Evolutionary conservation across 768 basidiomycete genomes (phyloP).

Genomic region (Termitomyces sp.): DNA sequence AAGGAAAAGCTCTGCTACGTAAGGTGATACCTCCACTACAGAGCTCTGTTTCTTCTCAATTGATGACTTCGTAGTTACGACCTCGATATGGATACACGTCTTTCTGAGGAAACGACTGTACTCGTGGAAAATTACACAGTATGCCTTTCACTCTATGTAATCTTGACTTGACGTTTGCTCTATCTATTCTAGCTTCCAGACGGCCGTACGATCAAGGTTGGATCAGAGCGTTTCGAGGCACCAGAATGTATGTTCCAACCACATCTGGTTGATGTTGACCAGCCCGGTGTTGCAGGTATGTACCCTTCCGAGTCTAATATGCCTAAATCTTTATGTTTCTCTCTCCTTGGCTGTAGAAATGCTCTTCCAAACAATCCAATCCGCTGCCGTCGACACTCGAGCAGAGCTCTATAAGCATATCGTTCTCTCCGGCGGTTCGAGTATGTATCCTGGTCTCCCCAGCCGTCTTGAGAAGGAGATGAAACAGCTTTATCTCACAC

Average conservation of each 20-base stretch:
- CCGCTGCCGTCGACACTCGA: constrained; percentile 85
- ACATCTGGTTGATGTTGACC: constrained; percentile 93
- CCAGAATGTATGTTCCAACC: constrained; percentile 99
- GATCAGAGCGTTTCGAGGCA: constrained; percentile 96
- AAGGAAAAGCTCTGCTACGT: constrained; percentile 99
- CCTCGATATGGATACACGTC: constrained; percentile 87
- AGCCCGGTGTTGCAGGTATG: constrained; percentile 90
- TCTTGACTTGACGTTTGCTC: neutral
- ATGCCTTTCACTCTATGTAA: constrained; percentile 15
- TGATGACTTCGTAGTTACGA: constrained; percentile 62
- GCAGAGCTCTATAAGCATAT: constrained; percentile 95
- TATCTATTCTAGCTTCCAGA: constrained; percentile 68
- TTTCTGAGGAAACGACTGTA: constrained; percentile 94
- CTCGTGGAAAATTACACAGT: constrained; percentile 96
- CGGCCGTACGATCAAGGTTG: constrained; percentile 94
- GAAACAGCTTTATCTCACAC: constrained; percentile 95
- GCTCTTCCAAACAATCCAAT: constrained; percentile 94
- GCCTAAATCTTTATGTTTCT: neutral
- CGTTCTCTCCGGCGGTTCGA: constrained; percentile 94
- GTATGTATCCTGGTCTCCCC: constrained; percentile 98
- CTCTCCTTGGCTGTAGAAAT: constrained; percentile 53
- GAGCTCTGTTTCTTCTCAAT: neutral
- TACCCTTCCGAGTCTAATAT: neutral
- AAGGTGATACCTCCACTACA: constrained; percentile 46
- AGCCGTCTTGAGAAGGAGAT: constrained; percentile 98